These are phyloP conservation scores for Suhomyces sp. DNA, from an alignment of 805 yeast species.

Conservation along the genomic window DNA sequence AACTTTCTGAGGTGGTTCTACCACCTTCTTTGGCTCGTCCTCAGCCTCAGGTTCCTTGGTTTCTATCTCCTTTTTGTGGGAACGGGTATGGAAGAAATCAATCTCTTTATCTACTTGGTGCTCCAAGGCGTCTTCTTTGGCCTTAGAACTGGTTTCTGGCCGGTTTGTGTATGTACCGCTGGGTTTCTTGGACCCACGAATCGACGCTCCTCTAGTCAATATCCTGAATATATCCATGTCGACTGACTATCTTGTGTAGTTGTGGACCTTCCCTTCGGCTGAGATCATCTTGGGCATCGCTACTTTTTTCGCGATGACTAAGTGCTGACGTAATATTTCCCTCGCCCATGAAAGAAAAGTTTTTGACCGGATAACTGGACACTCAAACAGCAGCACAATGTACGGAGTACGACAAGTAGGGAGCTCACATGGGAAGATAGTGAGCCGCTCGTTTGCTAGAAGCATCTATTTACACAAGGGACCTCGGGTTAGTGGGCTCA, in stretches of 20 bases:
- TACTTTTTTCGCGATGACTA: constrained; percentile 4
- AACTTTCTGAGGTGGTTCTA: constrained; percentile 43
- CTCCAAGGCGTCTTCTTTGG: constrained; percentile 39
- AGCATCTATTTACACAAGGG: constrained; percentile 45
- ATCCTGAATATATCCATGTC: constrained; percentile 86
- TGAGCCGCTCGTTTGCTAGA: constrained; percentile 15
- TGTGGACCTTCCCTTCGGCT: not conserved
- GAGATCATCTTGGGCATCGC: constrained; percentile 1
- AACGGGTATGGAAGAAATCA: constrained; percentile 75
- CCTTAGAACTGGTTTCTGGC: constrained; percentile 24
- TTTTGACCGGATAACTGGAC: not conserved
- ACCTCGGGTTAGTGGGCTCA: constrained; percentile 65
- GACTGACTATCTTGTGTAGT: not conserved
- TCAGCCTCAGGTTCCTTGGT: constrained; percentile 12
- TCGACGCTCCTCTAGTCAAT: constrained; percentile 78
- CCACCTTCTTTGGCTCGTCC: constrained; percentile 26
- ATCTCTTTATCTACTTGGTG: constrained; percentile 64
- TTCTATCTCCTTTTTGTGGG: constrained; percentile 26
- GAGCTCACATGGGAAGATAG: constrained; percentile 3
- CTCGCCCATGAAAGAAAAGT: constrained; percentile 2
- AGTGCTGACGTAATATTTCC: not conserved
- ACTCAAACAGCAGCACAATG: not conserved
- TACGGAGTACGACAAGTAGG: constrained; percentile 13
- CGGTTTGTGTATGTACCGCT: constrained; percentile 39
- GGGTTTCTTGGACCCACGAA: constrained; percentile 54